Evolutionary conservation across 192 early-diverging fungal genomes (phyloP), one percentile per base, ranked within the genome.

Genomic region (Phycomyces nitens): DNA sequence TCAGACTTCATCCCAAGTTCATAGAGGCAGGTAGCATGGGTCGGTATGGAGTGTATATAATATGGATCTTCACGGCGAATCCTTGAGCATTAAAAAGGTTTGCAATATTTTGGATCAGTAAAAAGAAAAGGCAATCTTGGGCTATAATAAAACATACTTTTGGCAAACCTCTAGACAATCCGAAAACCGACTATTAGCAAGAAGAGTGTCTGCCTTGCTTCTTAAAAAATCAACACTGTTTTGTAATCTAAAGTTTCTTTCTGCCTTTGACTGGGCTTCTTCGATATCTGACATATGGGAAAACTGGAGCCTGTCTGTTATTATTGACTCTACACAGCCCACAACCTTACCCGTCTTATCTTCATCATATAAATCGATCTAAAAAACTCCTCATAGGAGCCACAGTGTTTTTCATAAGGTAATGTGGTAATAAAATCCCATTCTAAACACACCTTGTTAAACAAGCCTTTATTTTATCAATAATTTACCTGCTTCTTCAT

Each of bases 11-110:
- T 64, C 11, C 74, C 66, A 6, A 89, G 74, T 53, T 91, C 81
- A 55, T 77, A 82, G 2, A 95, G 76, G 62, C 87, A 87, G 1
- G 84, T 72, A n/a, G 90, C 58, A 53, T 91, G 87, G 16, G 81
- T 74, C 2, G 86, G 80, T 18, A 94, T 77, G 47, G 76, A 74
- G 1, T 73, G 62, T 44, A 71, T 66, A 68, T 91, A 86, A 61
- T 77, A 77, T 16, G 77, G 77, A 66, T 91, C 87, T 10, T 66
- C 50, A 47, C 77, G 68, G 51, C 83, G 68, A 49, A 94, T 82
- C 47, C 90, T 92, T 56, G 41, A 29, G 16, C 38, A 21, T 42
- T 15, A 67, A 23, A 57, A 24, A 18, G 43, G 22, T 58, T 43
- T 16, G 15, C 24, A 10, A 38, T 29, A 38, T 43, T 27, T 15